phyloP scores from a whole-genome alignment of 2,329 filamentous ascomycete genomes.

The Aspergillus tubingensis region DNA sequence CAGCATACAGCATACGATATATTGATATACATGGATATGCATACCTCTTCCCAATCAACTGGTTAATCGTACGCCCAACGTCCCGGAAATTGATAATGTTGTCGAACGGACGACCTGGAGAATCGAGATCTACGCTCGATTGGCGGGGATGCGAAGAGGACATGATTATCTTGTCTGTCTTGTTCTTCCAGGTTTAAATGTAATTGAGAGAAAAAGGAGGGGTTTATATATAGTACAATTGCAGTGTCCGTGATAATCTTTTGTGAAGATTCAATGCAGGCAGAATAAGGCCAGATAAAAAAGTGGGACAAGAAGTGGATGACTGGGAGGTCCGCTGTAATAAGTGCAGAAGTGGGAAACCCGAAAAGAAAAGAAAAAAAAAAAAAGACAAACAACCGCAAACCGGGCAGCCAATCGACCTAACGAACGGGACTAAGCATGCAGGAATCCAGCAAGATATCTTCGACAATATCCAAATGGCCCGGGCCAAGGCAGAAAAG shows the following conservation, averaged over 20 bases:
- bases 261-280: too few species aligned
- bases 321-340: too few species aligned
- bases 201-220: background rate
- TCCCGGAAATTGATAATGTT: slow-evolving; percentile 76
- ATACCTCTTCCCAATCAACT: slow-evolving; percentile 58
- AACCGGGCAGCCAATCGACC: too few species aligned
- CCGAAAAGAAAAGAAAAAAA: too few species aligned
- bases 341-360: too few species aligned
- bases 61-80: slow-evolving; percentile 68
- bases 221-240: background rate
- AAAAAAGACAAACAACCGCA: too few species aligned
- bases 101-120: slow-evolving; percentile 49
- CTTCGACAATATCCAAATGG: background rate
- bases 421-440: too few species aligned
- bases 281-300: too few species aligned
- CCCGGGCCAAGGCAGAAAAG: background rate
- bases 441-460: background rate
- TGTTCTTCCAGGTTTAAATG: too few species aligned
- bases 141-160: slow-evolving; percentile 19
- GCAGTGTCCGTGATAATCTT: background rate
- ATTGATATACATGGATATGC: slow-evolving; percentile 10
- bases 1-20: background rate
- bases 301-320: too few species aligned
- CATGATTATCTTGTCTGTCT: background rate
- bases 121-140: slow-evolving; percentile 36